Evolutionary conservation across 2,329 filamentous ascomycete species (phyloP).

Genomic region (Fusarium lyarnte): DNA sequence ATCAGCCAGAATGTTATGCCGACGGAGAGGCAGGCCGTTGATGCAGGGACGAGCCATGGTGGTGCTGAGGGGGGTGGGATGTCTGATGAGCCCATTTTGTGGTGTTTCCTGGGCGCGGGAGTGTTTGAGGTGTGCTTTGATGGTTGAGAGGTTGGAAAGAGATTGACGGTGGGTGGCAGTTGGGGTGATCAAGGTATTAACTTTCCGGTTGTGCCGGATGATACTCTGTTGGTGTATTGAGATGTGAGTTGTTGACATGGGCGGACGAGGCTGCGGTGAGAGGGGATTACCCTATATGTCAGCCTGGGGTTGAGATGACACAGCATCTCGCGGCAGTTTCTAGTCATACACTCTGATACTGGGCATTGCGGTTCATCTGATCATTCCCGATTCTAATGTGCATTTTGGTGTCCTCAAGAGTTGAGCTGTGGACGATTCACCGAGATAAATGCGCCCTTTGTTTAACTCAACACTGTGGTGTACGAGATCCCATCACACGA

Average conservation of each 20-base stretch:
- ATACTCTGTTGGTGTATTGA: background rate
- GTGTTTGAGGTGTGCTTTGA: background rate
- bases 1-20: constrained; percentile 54
- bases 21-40: constrained; percentile 47
- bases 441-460: fast-evolving
- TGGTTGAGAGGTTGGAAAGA: background rate
- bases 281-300: constrained; percentile 3
- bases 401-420: background rate
- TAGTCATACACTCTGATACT: fast-evolving
- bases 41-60: constrained; percentile 51
- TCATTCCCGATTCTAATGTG: fast-evolving
- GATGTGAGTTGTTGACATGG: background rate
- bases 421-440: background rate
- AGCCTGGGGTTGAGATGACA: background rate
- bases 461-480: background rate
- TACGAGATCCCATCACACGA: too few relatives aligned
- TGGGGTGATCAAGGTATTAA: background rate
- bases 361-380: fast-evolving
- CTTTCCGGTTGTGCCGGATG: background rate
- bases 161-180: background rate
- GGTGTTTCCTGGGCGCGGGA: background rate
- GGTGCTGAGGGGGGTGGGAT: constrained; percentile 49
- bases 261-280: background rate
- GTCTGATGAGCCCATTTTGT: constrained; percentile 52
- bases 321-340: too few relatives aligned